Percentiles rank a stretch among this genome's conserved stretches.
Evolutionary conservation across 768 basidiomycete species (phyloP).

Genomic region (Kwoniella sp.): DNA sequence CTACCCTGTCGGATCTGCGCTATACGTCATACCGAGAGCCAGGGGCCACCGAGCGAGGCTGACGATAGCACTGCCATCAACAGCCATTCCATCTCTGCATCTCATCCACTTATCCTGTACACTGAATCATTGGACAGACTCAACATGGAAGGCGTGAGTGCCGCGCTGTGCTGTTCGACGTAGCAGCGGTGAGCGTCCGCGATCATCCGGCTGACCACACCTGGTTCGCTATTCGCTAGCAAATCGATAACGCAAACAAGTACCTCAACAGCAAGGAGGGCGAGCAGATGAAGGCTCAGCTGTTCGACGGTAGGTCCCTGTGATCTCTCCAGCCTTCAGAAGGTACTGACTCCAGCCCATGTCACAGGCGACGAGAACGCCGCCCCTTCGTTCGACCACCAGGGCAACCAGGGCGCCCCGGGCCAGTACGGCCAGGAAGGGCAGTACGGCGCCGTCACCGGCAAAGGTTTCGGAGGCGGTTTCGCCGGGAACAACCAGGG

Average conservation of each 20-base stretch:
- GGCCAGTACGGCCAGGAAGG: conserved; percentile 28
- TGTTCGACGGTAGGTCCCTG: conserved; percentile 21
- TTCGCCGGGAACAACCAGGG: not conserved
- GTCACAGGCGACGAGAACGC: not conserved
- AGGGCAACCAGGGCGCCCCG: conserved; percentile 19
- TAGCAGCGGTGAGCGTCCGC: not conserved
- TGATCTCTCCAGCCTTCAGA: too few relatives aligned
- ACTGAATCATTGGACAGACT: not conserved
- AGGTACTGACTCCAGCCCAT: too few relatives aligned
- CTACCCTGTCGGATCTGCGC: too few relatives aligned
- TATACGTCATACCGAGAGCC: too few relatives aligned
- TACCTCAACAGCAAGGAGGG: conserved; percentile 29
- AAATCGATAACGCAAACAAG: conserved; percentile 28
- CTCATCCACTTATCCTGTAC: too few relatives aligned
- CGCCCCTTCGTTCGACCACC: conserved; percentile 15
- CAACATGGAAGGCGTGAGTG: conserved; percentile 22
- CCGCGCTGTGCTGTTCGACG: too few relatives aligned
- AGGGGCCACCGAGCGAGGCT: too few relatives aligned
- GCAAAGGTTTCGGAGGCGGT: conserved; percentile 24
- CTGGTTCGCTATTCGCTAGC: conserved; percentile 7
- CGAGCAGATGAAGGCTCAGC: conserved; percentile 15
- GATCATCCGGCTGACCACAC: not conserved
- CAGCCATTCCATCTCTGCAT: too few relatives aligned
- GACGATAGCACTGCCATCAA: too few relatives aligned
- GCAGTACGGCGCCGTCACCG: conserved; percentile 25